Base-by-base conservation (phyloP, 257 asterid genomes). In the Solanum clarkiae region DNA sequence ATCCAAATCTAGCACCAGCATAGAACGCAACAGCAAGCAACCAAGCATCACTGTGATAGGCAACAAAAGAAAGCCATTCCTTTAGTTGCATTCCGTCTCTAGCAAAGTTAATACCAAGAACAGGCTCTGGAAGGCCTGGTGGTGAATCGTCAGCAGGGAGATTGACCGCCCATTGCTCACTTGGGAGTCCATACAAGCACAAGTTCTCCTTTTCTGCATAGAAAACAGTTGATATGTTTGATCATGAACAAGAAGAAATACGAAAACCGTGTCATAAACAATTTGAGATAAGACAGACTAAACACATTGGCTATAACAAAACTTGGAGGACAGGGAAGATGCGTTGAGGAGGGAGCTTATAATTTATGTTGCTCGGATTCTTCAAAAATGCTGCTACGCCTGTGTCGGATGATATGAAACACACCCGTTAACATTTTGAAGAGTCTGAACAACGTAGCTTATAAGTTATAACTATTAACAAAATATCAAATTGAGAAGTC, bases 91-190 rank as follows among this genome's bases (percentile, higher is more conserved):
- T 89, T 49, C 91, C 92, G 5, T 88, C 92, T 84, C 93, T 88
- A 22, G 92, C 88, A 84, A 88, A 91, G 88, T 89, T 88, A 68
- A 91, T 89, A 68, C 93, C 93, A 62, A 89, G 57, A 84, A 89
- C 92, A 84, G 92, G 93, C 68, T 89, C 93, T 3, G 93, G 93
- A 17, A 91, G 89, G 84, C 90, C 89, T 14, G 91, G 91, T 81
- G 93, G 93, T 44, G 88, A 87, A 80, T 91, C 91, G 45, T 91
- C 90, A 29, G 90, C 90, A 10, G 91, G 93, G 62, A 89, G 82
- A 86, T 84, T 89, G 24, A 91, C 91, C 84, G 82, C 92, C 93
- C 91, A 89, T 36, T 53, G 88, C 86, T 87, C 92, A 47, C 85
- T 84, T 70, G 93, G 89, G 74, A 86, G 84, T 44, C 92, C 93